A percentile compares a stretch with the other conserved stretches of the same genome.
Evolutionary conservation across 2,329 filamentous ascomycete species (phyloP).

Genomic region (Phialophora chinensis): DNA sequence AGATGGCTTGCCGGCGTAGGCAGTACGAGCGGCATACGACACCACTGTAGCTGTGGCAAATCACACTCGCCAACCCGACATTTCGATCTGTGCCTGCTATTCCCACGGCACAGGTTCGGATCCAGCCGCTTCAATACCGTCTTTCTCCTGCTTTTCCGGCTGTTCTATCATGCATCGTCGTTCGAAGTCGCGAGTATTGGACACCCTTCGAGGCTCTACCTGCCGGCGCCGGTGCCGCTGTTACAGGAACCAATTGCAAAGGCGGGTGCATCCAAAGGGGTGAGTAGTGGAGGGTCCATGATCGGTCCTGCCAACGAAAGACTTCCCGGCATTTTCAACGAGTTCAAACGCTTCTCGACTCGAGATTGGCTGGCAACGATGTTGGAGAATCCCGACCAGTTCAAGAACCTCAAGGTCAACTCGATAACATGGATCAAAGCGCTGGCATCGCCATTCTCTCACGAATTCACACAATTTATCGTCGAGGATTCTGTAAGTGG

Average conservation of each 20-base stretch:
- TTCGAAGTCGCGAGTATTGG: constrained; percentile 20
- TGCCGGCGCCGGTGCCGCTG: constrained; percentile 1
- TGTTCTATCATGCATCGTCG: constrained; percentile 35
- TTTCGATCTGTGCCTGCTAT: constrained; percentile 23
- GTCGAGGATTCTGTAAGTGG: constrained; percentile 28
- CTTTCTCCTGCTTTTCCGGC: constrained; percentile 31
- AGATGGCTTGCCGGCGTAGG: constrained; percentile 17
- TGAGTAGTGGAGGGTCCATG: neutral
- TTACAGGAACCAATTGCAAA: neutral
- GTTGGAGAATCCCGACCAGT: constrained; percentile 6
- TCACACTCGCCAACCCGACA: constrained; percentile 14
- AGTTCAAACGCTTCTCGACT: constrained; percentile 27
- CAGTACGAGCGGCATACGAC: constrained; percentile 7
- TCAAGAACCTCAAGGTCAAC: constrained; percentile 23
- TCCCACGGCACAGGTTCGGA: constrained; percentile 33
- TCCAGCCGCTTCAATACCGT: constrained; percentile 33
- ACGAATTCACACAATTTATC: constrained; percentile 38
- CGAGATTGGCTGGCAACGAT: constrained; percentile 20
- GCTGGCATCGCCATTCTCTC: constrained; percentile 37
- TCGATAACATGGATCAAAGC: constrained; percentile 39
- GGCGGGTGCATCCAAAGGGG: neutral
- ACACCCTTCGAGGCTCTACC: neutral
- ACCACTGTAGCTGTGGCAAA: constrained; percentile 25
- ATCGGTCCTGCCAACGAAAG: neutral
- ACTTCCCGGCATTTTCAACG: constrained; percentile 18